Evolutionary conservation across 2,329 filamentous ascomycete species (phyloP).

Genomic region (Tetracladium maxilliforme): DNA sequence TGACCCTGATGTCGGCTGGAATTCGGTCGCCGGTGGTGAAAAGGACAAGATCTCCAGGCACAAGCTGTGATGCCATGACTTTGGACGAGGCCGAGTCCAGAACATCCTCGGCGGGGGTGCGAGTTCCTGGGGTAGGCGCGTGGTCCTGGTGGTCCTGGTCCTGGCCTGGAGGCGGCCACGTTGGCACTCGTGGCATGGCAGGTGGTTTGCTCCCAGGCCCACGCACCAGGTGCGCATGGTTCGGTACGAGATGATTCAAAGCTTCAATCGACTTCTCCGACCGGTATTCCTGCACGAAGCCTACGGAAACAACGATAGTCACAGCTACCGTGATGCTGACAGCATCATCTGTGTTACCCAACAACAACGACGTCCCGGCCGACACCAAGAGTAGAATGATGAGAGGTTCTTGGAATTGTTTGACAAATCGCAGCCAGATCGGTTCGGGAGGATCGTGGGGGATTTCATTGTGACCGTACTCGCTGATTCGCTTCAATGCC

Average conservation of each 20-base stretch:
- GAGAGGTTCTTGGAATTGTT: slow-evolving; percentile 92
- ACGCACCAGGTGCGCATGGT: slow-evolving; percentile 89
- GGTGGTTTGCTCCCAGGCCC: slow-evolving; percentile 22
- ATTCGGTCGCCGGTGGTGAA: slow-evolving; percentile 96
- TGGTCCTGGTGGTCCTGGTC: slow-evolving; percentile 7
- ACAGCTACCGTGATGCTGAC: slow-evolving; percentile 92
- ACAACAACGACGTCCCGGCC: slow-evolving; percentile 72
- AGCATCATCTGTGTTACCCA: slow-evolving; percentile 90
- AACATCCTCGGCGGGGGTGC: slow-evolving; percentile 44
- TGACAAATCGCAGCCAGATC: slow-evolving; percentile 85
- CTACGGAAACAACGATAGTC: slow-evolving; percentile 90
- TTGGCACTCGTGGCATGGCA: slow-evolving; percentile 18
- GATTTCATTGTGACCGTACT: slow-evolving; percentile 85
- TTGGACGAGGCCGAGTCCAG: slow-evolving; percentile 65
- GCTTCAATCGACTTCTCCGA: slow-evolving; percentile 97
- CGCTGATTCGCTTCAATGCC: slow-evolving; percentile 63
- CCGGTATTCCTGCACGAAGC: slow-evolving; percentile 93
- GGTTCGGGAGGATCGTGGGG: slow-evolving; percentile 89
- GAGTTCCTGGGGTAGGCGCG: slow-evolving; percentile 20
- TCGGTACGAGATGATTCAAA: slow-evolving; percentile 82
- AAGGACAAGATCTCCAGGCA: slow-evolving; percentile 82
- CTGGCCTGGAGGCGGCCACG: slow-evolving; percentile 30
- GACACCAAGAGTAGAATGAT: slow-evolving; percentile 87
- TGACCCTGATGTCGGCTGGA: slow-evolving; percentile 90
- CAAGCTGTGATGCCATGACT: slow-evolving; percentile 74